Conservation (phyloP, 495 filamentous ascomycete species). For the Aspergillus haitiensis region DNA sequence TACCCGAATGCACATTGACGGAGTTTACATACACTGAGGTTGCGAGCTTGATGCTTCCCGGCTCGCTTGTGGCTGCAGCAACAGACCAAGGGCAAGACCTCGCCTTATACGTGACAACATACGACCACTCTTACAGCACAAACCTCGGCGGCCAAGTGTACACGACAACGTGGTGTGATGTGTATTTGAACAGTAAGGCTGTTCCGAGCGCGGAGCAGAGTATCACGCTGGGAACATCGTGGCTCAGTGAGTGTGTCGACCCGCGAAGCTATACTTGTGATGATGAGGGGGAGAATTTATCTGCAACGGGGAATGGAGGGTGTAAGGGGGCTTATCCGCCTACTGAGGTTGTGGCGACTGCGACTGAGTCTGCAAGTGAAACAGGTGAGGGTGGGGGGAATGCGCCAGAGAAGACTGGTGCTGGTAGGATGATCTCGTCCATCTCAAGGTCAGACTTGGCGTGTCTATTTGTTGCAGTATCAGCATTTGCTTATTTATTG, state of each 20-base stretch:
- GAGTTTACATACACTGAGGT: not conserved
- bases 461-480: too few relatives aligned
- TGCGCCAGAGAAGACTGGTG: too few relatives aligned
- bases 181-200: not conserved
- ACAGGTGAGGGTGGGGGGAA: too few relatives aligned
- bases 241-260: not conserved
- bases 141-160: not conserved
- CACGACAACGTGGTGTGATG: not conserved
- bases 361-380: too few relatives aligned
- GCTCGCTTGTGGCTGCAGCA: not conserved
- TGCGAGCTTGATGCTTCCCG: not conserved
- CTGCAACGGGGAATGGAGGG: not conserved
- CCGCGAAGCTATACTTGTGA: not conserved
- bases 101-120: not conserved
- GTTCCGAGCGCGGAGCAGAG: not conserved
- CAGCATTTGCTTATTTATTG: too few relatives aligned
- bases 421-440: too few relatives aligned
- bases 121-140: not conserved
- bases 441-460: too few relatives aligned
- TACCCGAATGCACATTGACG: not conserved
- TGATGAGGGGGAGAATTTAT: not conserved
- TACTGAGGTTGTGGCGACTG: too few relatives aligned
- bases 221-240: not conserved
- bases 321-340: not conserved
- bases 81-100: not conserved